Evolutionary conservation across 768 basidiomycete species (phyloP).

Genomic region (Boletus subparvulus): DNA sequence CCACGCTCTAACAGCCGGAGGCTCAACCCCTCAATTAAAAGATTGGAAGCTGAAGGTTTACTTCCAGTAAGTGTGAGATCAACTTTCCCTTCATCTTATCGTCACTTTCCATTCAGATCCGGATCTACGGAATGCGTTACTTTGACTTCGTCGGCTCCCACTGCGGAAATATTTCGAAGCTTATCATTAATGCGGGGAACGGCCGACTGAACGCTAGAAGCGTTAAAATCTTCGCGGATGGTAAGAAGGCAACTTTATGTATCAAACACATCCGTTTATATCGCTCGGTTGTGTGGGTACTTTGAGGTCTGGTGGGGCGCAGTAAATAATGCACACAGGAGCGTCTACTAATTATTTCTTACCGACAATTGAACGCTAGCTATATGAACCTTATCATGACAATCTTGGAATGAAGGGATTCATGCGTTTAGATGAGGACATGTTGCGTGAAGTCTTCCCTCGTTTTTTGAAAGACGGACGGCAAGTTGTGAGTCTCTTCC

Average conservation of each 20-base stretch:
- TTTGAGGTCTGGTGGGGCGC: constrained; percentile 90
- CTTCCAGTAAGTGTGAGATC: constrained; percentile 52
- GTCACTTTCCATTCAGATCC: constrained; percentile 45
- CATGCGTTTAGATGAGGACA: constrained; percentile 66
- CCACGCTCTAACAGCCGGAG: neutral
- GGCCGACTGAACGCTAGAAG: constrained; percentile 69
- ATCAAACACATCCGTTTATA: neutral
- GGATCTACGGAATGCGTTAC: constrained; percentile 75
- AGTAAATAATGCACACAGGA: constrained; percentile 38
- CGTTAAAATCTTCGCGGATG: constrained; percentile 76
- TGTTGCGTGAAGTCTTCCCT: constrained; percentile 57
- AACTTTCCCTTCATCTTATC: constrained; percentile 4
- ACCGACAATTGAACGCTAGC: constrained; percentile 35
- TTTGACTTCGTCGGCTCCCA: constrained; percentile 66
- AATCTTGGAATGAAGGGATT: constrained; percentile 74
- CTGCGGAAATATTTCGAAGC: constrained; percentile 66
- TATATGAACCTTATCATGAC: constrained; percentile 82
- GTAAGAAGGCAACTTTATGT: constrained; percentile 11
- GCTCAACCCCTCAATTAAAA: constrained; percentile 31
- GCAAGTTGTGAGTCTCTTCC: constrained; percentile 73
- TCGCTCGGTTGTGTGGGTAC: constrained; percentile 53
- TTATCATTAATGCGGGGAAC: constrained; percentile 56
- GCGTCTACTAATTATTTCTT: neutral
- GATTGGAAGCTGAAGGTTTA: constrained; percentile 56
- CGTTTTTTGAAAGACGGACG: constrained; percentile 77